phyloP scores from a whole-genome alignment of 495 filamentous ascomycete genomes.

The Penicillium lagena region DNA sequence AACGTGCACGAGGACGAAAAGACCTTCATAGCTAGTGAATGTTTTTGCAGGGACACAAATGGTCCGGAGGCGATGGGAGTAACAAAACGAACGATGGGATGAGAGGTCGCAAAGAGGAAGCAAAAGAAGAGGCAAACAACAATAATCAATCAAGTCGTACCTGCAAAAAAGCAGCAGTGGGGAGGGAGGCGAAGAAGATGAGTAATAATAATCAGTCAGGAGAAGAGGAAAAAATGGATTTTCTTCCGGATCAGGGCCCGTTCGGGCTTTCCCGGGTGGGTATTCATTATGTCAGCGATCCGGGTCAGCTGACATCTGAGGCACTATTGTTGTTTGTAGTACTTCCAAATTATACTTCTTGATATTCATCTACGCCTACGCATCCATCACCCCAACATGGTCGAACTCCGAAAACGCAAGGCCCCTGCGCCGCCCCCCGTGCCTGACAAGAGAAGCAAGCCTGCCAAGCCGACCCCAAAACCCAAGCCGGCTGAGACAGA shows the following conservation, averaged over 20 bases:
- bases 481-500: slow-evolving; percentile 34
- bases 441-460: slow-evolving; percentile 49
- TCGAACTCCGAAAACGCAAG: slow-evolving; percentile 73
- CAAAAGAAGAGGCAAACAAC: too few species aligned
- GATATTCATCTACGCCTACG: not conserved
- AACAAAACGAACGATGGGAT: too few species aligned
- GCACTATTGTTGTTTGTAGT: too few species aligned
- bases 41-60: too few species aligned
- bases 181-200: not conserved
- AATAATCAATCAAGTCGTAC: too few species aligned
- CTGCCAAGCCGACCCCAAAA: slow-evolving; percentile 33
- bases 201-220: not conserved
- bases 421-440: slow-evolving; percentile 49
- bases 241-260: slow-evolving; percentile 20
- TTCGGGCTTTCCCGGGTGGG: slow-evolving; percentile 14
- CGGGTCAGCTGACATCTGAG: too few species aligned
- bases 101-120: too few species aligned
- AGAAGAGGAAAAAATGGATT: not conserved
- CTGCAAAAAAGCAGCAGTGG: not conserved
- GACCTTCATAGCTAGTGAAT: slow-evolving; percentile 67
- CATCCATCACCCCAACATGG: slow-evolving; percentile 25
- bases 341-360: not conserved
- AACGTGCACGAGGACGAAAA: slow-evolving; percentile 85
- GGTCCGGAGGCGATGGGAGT: too few species aligned
- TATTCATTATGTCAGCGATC: too few species aligned